Base-by-base conservation (phyloP, 2,329 filamentous ascomycete genomes). In the Talaromyces atroroseus region DNA sequence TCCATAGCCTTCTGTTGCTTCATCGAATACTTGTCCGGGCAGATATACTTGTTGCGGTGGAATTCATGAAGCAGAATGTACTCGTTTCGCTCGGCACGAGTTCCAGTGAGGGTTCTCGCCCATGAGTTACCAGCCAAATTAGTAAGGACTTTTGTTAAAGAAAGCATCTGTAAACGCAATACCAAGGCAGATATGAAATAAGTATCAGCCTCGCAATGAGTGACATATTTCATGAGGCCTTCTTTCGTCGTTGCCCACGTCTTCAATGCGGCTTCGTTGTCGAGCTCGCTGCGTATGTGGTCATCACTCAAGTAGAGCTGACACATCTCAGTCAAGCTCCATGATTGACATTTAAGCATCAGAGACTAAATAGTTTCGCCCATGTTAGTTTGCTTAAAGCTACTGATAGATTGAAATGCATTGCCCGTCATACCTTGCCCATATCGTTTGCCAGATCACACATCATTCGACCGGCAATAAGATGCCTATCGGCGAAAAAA, bases 21-120 rank as follows among this genome's bases (percentile, higher is more conserved):
- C 65, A 89, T 90, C 47, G 81, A 87, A 63, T 90, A 86, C 75
- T 99, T 99, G 76, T 99, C 95, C 0, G 94, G 94, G 68, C 91
- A 96, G 59, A 99, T 96, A 69, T 95, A 99, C 73, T 96, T 97
- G 74, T 94, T 96, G 60, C 88, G 87, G 70, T 96, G 83, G 68
- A 99, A 99, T 67, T 97, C 92, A 65, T 99, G 94, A 5, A 99
- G 82, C 68, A 99, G 68, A 90, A 99, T 99, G 80, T 96, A 99
- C 75, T 99, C 94, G 74, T 99, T 99, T 36, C 94, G 89, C 76
- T 99, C 94, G 8, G 94, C 94, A 68, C 94, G 87, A 20, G 94
- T 99, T 72, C 94, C 94, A 38, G 90, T 96, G 42, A 99, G 78
- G 2, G 94, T 99, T 69, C 94, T 86, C 54, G 92, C 92, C 94